Base-by-base conservation (phyloP, 805 yeast species). In the Wickerhamia fluorescens region DNA sequence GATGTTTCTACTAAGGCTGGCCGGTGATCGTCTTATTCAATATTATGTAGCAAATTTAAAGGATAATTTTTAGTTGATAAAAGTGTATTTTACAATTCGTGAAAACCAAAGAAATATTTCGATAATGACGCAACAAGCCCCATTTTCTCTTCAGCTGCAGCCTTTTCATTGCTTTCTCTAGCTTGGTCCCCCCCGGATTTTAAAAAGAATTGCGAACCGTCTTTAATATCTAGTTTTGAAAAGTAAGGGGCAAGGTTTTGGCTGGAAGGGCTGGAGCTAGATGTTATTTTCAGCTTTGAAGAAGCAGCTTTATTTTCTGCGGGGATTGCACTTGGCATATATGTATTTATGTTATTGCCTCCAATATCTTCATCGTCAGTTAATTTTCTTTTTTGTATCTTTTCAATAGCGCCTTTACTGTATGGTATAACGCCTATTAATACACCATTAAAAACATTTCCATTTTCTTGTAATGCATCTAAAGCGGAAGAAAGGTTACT, bases 391-490 rank as follows among this genome's bases (percentile, higher is more conserved):
- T 63, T 62, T 24, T 68, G 64, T 18, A 80, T 56, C 46, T 75
- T 75, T 43, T 78, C 87, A 12, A 79, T 64, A 2, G 76, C 66
- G 16, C 62, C 59, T 38, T 72, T 75, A 9, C 72, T 66, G 47
- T 78, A 80, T 4, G 94, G 84, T 7, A 80, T 58, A 53, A 69
- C 94, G 54, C 47, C 94, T 75, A 49, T 78, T 53, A 51, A 71
- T 44, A 52, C 61, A 31, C 84, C 89, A 30, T 78, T 81, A 44
- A 79, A 72, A 5, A 77, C 68, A 8, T 66, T 53, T 4, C 95
- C 94, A 48, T 85, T 83, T 47, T 87, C 95, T 39, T 82, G 77
- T 24, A 88, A 58, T 0, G 98, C 96, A 31, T 94, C 75, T 11
- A 74, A 53, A 2, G 95, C 96, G 7, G 88, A 70, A 2, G 78